phyloP scores from a whole-genome alignment of 768 basidiomycete species.

The Phanerochaete sordida region DNA sequence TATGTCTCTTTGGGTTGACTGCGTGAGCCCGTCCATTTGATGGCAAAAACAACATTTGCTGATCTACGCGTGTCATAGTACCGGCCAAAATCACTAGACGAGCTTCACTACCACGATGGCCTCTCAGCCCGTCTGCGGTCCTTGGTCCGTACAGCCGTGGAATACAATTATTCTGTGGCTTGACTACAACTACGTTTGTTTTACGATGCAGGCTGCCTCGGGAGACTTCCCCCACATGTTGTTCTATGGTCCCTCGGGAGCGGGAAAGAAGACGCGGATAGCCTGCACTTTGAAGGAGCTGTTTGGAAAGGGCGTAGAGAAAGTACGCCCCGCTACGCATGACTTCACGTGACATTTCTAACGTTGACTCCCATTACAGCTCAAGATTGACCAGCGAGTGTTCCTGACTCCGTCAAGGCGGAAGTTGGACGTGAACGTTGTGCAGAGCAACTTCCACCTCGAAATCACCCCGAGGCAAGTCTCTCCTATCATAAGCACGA shows the following conservation, averaged over 20 bases:
- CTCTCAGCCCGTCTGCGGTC: conserved; percentile 80
- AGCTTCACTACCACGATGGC: conserved; percentile 82
- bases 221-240: conserved; percentile 98
- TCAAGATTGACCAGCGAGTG: conserved; percentile 96
- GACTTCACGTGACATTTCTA: neutral
- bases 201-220: conserved; percentile 58
- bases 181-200: neutral
- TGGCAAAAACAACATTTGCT: neutral
- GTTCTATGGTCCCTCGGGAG: conserved; percentile 95
- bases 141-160: conserved; percentile 45
- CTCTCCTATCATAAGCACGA: too few relatives aligned
- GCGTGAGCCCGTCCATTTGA: too few relatives aligned
- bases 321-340: conserved; percentile 43
- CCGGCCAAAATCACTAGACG: conserved; percentile 79
- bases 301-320: conserved; percentile 91
- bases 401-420: conserved; percentile 92
- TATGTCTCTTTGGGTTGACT: conserved; percentile 50
- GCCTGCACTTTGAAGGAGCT: conserved; percentile 84
- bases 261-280: conserved; percentile 97
- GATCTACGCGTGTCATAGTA: conserved; percentile 43
- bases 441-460: conserved; percentile 96
- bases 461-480: conserved; percentile 99
- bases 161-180: neutral
- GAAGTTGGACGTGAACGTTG: conserved; percentile 94
- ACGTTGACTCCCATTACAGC: conserved; percentile 40